These are phyloP conservation scores for Iodosphaeria phyllophila DNA, from an alignment of 2,329 filamentous ascomycete genomes.

Conservation along the genomic window DNA sequence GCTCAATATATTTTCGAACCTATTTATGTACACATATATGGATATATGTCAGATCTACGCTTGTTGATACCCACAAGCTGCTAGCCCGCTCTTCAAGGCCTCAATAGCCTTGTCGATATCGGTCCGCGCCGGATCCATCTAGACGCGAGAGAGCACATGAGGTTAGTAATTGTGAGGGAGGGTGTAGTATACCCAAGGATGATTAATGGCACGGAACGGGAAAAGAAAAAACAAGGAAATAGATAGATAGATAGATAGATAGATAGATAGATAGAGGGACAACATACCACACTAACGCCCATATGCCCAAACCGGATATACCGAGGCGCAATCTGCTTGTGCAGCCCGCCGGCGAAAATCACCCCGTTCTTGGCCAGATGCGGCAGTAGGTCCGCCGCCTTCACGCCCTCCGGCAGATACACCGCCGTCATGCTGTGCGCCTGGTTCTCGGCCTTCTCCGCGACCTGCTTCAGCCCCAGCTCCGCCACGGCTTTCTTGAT, in stretches of 20 bases:
- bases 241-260: no score
- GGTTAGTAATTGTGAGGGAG: no score
- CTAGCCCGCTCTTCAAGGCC: conserved; percentile 55
- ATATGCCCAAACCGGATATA: conserved; percentile 97
- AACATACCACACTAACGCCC: conserved; percentile 70
- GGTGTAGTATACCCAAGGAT: not conserved
- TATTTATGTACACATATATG: no score
- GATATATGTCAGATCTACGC: conserved; percentile 14
- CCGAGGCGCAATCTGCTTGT: conserved; percentile 85
- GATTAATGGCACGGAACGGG: not conserved
- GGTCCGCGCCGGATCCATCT: conserved; percentile 56
- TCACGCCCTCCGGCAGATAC: conserved; percentile 72
- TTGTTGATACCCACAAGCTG: conserved; percentile 51
- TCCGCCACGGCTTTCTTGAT: conserved; percentile 70
- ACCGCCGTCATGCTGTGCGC: conserved; percentile 97
- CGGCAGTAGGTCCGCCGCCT: conserved; percentile 67
- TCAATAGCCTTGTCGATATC: conserved; percentile 75
- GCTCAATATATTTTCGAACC: no score
- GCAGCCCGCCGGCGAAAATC: conserved; percentile 84
- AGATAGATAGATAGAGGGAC: no score
- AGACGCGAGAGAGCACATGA: conserved; percentile 7
- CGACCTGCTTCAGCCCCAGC: conserved; percentile 75
- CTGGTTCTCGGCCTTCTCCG: conserved; percentile 71
- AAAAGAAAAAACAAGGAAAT: no score
- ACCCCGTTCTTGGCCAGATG: conserved; percentile 74